Conservation (phyloP, 441 rosid genomes). For the Jatropha podagrica region DNA sequence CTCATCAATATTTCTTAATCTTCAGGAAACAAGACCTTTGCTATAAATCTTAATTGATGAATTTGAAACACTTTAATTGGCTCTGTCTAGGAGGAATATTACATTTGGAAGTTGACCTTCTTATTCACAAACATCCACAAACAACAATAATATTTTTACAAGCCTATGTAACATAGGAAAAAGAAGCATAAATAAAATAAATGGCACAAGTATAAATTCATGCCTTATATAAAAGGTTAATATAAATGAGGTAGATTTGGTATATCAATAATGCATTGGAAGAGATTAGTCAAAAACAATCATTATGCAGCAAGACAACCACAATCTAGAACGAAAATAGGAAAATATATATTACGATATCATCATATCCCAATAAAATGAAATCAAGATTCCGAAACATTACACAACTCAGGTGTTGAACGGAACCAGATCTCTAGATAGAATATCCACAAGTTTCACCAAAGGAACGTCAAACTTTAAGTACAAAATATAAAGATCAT, state of each 20-base stretch:
- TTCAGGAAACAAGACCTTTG: background rate
- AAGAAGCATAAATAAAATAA: background rate
- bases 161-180: background rate
- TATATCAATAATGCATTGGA: background rate
- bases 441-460: background rate
- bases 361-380: background rate
- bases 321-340: background rate
- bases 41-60: background rate
- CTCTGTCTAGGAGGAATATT: background rate
- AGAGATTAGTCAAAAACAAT: background rate
- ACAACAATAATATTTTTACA: background rate
- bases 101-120: background rate
- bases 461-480: background rate
- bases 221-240: background rate
- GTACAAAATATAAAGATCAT: background rate
- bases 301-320: background rate
- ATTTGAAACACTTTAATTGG: background rate
- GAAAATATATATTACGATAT: background rate
- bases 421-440: background rate
- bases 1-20: background rate
- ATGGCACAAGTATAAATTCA: background rate
- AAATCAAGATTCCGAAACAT: background rate
- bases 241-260: background rate
- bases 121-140: background rate
- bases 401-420: conserved; percentile 1